Percentiles rank a stretch among this genome's conserved stretches.
These are phyloP conservation scores for Yamadazyma aaseri DNA, from an alignment of 1,139 yeast genomes.

Conservation along the genomic window DNA sequence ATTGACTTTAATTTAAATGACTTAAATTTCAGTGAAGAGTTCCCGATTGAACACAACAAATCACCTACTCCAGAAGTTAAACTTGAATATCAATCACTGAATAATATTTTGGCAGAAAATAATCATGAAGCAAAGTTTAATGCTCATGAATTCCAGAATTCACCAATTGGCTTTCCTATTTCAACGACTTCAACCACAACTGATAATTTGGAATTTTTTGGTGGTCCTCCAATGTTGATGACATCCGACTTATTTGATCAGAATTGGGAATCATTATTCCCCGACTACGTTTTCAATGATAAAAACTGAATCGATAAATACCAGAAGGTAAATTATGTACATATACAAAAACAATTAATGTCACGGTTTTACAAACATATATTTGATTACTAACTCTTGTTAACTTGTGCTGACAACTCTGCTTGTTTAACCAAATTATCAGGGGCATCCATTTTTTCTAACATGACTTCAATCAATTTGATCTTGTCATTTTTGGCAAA, in stretches of 20 bases:
- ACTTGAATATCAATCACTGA: not conserved
- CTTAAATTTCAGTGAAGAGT: conserved; percentile 9
- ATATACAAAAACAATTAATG: too few relatives aligned
- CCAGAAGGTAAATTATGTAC: conserved; percentile 1
- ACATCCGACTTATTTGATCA: conserved; percentile 50
- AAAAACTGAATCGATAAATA: conserved; percentile 7
- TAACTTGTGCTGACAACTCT: conserved; percentile 22
- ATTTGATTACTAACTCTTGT: conserved; percentile 8
- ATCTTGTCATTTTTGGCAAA: conserved; percentile 31
- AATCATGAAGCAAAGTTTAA: not conserved
- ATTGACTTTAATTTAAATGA: conserved; percentile 14
- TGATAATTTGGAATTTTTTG: conserved; percentile 43
- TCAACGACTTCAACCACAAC: conserved; percentile 5
- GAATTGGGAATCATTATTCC: conserved; percentile 52
- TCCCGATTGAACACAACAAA: conserved; percentile 4
- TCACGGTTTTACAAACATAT: not conserved
- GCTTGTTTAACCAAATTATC: conserved; percentile 31
- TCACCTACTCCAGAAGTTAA: conserved; percentile 8
- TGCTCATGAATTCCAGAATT: not conserved
- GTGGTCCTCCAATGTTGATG: conserved; percentile 55
- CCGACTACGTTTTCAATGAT: conserved; percentile 30
- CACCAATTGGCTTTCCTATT: not conserved
- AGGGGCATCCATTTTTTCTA: conserved; percentile 39
- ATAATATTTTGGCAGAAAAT: not conserved
- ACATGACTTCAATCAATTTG: conserved; percentile 35